A percentile compares a stretch with the other conserved stretches of the same genome.
Conservation (phyloP, 192 early-diverging fungal genomes). For the Mortierella antarctica region DNA sequence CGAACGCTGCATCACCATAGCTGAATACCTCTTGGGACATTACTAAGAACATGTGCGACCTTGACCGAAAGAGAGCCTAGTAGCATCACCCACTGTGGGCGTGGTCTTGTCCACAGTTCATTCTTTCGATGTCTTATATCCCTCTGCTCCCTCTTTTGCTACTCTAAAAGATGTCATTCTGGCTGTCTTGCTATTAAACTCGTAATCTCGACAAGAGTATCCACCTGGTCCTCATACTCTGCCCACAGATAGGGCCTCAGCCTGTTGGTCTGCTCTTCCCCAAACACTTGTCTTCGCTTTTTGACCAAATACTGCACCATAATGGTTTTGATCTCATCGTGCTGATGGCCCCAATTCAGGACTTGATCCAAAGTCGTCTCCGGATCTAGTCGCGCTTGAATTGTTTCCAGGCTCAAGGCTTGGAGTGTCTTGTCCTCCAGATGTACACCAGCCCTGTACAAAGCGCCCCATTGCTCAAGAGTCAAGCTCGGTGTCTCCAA, state of each 20-base stretch:
- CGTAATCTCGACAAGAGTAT: conserved; percentile 38
- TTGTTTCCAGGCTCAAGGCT: conserved; percentile 4
- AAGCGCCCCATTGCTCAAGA: conserved; percentile 20
- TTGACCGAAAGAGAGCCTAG: too few species aligned
- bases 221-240: conserved; percentile 32
- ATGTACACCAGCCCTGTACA: conserved; percentile 18
- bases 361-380: conserved; percentile 33
- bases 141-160: too few species aligned
- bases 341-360: conserved; percentile 30
- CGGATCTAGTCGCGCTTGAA: conserved; percentile 16
- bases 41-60: too few species aligned
- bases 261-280: conserved; percentile 23
- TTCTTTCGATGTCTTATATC: too few species aligned
- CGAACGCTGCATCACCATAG: too few species aligned
- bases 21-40: too few species aligned
- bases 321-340: conserved; percentile 22
- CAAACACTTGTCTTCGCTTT: conserved; percentile 31
- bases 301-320: conserved; percentile 38
- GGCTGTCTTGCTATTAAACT: conserved; percentile 41
- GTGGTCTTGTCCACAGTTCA: too few species aligned
- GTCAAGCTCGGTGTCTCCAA: neutral
- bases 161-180: neutral
- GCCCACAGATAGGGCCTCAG: conserved; percentile 40
- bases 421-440: conserved; percentile 34
- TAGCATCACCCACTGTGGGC: too few species aligned